These are phyloP conservation scores for Nepenthes mirabilis DNA, from an alignment of 148 eudicot genomes.

Conservation along the genomic window DNA sequence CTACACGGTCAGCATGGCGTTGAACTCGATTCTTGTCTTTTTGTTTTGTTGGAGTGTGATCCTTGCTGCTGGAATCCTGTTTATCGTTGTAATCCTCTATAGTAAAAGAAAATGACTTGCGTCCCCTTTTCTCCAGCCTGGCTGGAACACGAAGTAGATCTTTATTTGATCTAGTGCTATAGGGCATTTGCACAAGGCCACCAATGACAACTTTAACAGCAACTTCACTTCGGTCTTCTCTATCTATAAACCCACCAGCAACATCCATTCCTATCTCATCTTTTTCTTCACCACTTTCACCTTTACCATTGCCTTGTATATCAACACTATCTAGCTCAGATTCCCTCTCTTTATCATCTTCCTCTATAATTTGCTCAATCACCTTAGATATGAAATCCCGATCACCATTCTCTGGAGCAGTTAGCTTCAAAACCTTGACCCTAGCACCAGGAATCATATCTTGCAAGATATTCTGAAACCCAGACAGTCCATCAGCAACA, in stretches of 20 bases:
- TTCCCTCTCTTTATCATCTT: conserved; percentile 61
- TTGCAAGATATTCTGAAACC: conserved; percentile 54
- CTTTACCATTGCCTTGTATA: conserved; percentile 36
- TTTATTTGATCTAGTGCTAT: conserved; percentile 20
- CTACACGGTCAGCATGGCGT: conserved; percentile 41
- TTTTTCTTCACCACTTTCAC: conserved; percentile 50
- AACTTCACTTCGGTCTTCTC: conserved; percentile 47
- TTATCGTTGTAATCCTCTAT: conserved; percentile 41
- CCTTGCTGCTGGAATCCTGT: conserved; percentile 25
- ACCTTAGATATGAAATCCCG: conserved; percentile 60
- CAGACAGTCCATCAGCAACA: conserved; percentile 31
- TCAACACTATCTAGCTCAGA: conserved; percentile 44
- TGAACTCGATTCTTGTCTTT: conserved; percentile 36
- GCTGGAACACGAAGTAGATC: conserved; percentile 78
- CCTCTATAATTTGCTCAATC: conserved; percentile 72
- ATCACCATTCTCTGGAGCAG: conserved; percentile 61
- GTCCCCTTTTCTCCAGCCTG: conserved; percentile 53
- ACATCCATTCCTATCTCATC: conserved; percentile 43
- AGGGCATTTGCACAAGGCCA: conserved; percentile 36
- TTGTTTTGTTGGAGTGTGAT: conserved; percentile 21
- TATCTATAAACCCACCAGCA: conserved; percentile 24
- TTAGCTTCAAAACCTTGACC: conserved; percentile 74
- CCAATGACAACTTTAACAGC: conserved; percentile 56
- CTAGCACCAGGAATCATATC: conserved; percentile 85
- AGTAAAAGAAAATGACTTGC: conserved; percentile 54